Percentiles rank a stretch among this genome's conserved stretches.
Evolutionary conservation across 306 rosid species (phyloP).

Genomic region (Cicer yamashitae): DNA sequence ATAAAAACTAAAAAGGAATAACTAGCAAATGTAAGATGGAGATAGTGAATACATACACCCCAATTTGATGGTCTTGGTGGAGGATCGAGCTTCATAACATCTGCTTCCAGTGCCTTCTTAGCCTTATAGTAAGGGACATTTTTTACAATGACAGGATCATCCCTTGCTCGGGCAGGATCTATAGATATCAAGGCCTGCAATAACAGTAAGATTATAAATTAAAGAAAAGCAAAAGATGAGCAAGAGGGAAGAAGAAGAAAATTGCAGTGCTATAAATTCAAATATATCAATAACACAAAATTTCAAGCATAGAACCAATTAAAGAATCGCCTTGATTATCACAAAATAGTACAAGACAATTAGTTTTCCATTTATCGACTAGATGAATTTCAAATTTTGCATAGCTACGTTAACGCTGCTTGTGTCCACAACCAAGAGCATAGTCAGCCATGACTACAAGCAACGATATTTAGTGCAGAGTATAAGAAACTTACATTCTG

Average conservation of each 20-base stretch:
- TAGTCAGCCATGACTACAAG: conserved; percentile 25
- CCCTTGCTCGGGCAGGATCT: conserved; percentile 92
- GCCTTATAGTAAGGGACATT: conserved; percentile 86
- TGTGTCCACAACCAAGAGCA: conserved; percentile 14
- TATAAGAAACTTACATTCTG: conserved; percentile 70
- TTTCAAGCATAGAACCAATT: conserved; percentile 9
- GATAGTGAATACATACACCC: conserved; percentile 73
- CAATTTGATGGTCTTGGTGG: conserved; percentile 88
- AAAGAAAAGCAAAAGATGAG: conserved; percentile 34
- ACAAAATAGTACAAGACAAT: conserved; percentile 5
- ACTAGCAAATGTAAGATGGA: conserved; percentile 35
- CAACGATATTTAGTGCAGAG: conserved; percentile 26
- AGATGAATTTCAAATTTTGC: conserved; percentile 20
- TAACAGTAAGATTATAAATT: conserved; percentile 40
- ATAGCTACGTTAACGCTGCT: conserved; percentile 16
- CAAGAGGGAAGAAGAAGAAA: not conserved
- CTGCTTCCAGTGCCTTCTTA: conserved; percentile 80
- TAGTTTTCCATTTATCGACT: conserved; percentile 13
- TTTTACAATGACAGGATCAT: conserved; percentile 86
- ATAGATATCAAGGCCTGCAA: conserved; percentile 81
- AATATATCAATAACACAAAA: conserved; percentile 10
- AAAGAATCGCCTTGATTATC: conserved; percentile 5
- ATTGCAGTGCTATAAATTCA: conserved; percentile 22
- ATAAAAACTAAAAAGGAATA: conserved; percentile 25
- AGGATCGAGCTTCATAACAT: conserved; percentile 88